A percentile compares a stretch with the other conserved stretches of the same genome.
phyloP scores from a whole-genome alignment of 768 basidiomycete genomes.

The Scleroderma bovista region DNA sequence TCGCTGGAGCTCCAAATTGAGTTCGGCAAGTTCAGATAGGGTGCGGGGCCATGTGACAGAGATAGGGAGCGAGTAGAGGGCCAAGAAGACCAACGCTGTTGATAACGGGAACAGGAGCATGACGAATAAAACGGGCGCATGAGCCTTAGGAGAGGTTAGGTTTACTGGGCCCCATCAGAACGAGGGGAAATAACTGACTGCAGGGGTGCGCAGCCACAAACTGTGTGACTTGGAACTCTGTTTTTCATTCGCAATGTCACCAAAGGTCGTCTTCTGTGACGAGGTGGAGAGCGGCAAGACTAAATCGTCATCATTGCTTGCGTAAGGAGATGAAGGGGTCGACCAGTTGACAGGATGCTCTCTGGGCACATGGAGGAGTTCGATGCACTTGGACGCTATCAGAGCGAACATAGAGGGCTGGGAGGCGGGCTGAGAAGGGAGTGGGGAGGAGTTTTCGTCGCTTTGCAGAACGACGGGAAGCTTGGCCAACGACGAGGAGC shows the following conservation, averaged over 20 bases:
- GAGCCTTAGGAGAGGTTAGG: slow-evolving; percentile 32
- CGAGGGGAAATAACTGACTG: slow-evolving; percentile 25
- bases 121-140: slow-evolving; percentile 63
- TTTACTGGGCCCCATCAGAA: slow-evolving; percentile 3
- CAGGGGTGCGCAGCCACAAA: slow-evolving; percentile 27
- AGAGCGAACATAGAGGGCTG: slow-evolving; percentile 46
- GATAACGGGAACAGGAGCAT: slow-evolving; percentile 68
- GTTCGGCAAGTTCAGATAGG: slow-evolving; percentile 65
- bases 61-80: slow-evolving; percentile 56
- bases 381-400: slow-evolving; percentile 45
- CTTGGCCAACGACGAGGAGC: slow-evolving; percentile 46
- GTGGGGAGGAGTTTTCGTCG: slow-evolving; percentile 8
- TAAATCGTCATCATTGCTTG: slow-evolving; percentile 35
- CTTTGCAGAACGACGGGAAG: slow-evolving; percentile 28
- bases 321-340: slow-evolving; percentile 41
- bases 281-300: slow-evolving; percentile 54
- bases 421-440: slow-evolving; percentile 10
- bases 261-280: slow-evolving; percentile 41
- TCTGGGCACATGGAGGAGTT: slow-evolving; percentile 46
- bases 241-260: slow-evolving; percentile 39
- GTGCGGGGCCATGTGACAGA: slow-evolving; percentile 74
- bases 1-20: slow-evolving; percentile 69
- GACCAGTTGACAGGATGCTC: slow-evolving; percentile 37
- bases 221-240: slow-evolving; percentile 21
- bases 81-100: slow-evolving; percentile 43